A percentile compares a stretch with the other conserved stretches of the same genome.
These are phyloP conservation scores for Geotrichum citri-aurantii DNA, from an alignment of 1,139 yeast genomes.

Conservation along the genomic window DNA sequence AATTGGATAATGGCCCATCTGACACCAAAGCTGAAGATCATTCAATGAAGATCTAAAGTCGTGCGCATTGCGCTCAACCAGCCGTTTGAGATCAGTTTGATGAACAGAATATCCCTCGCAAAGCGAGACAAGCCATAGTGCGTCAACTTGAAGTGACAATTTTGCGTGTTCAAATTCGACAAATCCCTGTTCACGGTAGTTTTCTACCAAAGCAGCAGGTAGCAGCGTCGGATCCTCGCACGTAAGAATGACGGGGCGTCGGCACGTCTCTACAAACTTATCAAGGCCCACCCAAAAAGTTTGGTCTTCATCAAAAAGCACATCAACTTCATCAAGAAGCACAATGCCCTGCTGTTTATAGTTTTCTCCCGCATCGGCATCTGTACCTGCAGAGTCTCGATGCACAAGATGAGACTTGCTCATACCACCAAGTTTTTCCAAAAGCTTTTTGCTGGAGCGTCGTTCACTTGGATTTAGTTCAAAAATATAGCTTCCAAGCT, in stretches of 20 bases:
- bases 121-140: slow-evolving; percentile 37
- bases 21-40: slow-evolving; percentile 55
- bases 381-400: slow-evolving; percentile 25
- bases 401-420: slow-evolving; percentile 82
- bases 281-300: slow-evolving; percentile 75
- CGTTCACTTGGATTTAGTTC: slow-evolving; percentile 73
- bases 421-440: slow-evolving; percentile 62
- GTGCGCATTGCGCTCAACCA: slow-evolving; percentile 36
- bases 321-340: slow-evolving; percentile 80
- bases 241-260: slow-evolving; percentile 76
- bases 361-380: not conserved
- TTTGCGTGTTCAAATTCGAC: slow-evolving; percentile 33
- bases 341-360: slow-evolving; percentile 55
- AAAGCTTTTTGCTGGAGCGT: slow-evolving; percentile 67
- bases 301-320: slow-evolving; percentile 70
- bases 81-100: slow-evolving; percentile 32
- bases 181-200: slow-evolving; percentile 20
- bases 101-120: slow-evolving; percentile 40
- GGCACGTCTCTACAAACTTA: slow-evolving; percentile 56
- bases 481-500: slow-evolving; percentile 65
- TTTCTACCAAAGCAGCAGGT: slow-evolving; percentile 7
- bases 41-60: slow-evolving; percentile 56
- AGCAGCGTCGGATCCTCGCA: slow-evolving; percentile 47
- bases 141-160: slow-evolving; percentile 25
- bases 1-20: slow-evolving; percentile 18